Conservation (phyloP, 75 land plant genomes). For the Selaginella tamariscina region DNA sequence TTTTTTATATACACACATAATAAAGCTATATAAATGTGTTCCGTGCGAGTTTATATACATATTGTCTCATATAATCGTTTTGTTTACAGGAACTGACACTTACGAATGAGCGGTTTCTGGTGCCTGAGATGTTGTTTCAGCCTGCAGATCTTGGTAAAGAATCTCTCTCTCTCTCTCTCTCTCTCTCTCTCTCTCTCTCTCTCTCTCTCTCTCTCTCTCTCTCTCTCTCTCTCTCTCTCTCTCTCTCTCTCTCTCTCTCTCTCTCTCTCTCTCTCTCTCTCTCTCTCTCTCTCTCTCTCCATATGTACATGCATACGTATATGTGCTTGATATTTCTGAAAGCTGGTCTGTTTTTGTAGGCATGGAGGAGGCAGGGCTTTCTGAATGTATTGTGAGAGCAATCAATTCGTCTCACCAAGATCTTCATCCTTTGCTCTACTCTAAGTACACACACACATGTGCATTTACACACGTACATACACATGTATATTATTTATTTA, state of each 20-base stretch:
- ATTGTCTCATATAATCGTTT: too few species aligned
- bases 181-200: slow-evolving; percentile 14
- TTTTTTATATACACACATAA: too few species aligned
- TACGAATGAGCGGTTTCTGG: slow-evolving; percentile 96
- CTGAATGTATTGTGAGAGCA: slow-evolving; percentile 92
- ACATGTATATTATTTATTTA: too few species aligned
- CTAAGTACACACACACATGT: slow-evolving; percentile 55
- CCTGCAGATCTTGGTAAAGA: slow-evolving; percentile 84
- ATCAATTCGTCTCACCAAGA: slow-evolving; percentile 65
- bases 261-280: slow-evolving; percentile 7
- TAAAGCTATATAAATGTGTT: too few species aligned
- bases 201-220: slow-evolving; percentile 14
- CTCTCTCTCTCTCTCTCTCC: too few species aligned
- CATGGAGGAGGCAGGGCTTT: slow-evolving; percentile 91
- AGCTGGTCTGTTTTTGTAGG: too few species aligned
- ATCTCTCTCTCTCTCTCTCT: too few species aligned
- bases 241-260: slow-evolving; percentile 10
- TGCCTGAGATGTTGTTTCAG: slow-evolving; percentile 95
- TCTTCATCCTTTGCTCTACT: slow-evolving; percentile 86
- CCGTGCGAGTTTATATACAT: too few species aligned
- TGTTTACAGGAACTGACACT: slow-evolving; percentile 65
- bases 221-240: slow-evolving; percentile 14
- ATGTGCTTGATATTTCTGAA: too few species aligned
- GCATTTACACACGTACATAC: too few species aligned
- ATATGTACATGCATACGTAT: too few species aligned